Evolutionary conservation across 1,284 basidiomycete species (phyloP).

Genomic region (Rugosomyces carneus): DNA sequence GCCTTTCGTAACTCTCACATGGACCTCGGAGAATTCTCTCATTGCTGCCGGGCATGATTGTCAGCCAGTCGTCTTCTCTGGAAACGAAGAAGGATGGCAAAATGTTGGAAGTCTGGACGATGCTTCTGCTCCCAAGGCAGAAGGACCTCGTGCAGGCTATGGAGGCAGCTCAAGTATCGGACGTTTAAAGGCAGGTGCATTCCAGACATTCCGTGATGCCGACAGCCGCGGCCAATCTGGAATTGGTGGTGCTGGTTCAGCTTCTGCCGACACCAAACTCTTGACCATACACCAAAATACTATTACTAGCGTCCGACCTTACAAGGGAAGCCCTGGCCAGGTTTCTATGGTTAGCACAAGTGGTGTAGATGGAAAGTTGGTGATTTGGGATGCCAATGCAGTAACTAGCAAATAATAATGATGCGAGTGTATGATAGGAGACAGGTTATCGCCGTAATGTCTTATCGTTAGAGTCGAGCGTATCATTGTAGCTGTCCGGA

Average conservation of each 20-base stretch:
- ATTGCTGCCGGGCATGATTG: conserved; percentile 98
- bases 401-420: conserved; percentile 31
- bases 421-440: conserved; percentile 6
- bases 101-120: conserved; percentile 83
- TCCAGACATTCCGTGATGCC: conserved; percentile 92
- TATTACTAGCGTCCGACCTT: conserved; percentile 86
- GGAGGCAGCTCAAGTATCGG: conserved; percentile 56
- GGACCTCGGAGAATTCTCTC: conserved; percentile 76
- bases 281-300: conserved; percentile 97
- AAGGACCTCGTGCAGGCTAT: conserved; percentile 33
- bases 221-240: conserved; percentile 77
- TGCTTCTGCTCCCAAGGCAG: conserved; percentile 46
- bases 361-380: conserved; percentile 93
- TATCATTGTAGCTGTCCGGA: conserved; percentile 16
- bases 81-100: conserved; percentile 69
- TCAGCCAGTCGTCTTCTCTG: conserved; percentile 86
- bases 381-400: conserved; percentile 80
- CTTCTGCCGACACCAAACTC: conserved; percentile 62
- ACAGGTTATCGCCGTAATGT: conserved; percentile 16
- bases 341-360: conserved; percentile 83
- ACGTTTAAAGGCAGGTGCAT: conserved; percentile 89
- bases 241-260: conserved; percentile 28
- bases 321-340: conserved; percentile 56
- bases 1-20: conserved; percentile 79
- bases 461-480: conserved; percentile 29